Base-by-base conservation (phyloP, 1,284 basidiomycete genomes). In the Moesziomyces globuligerus region DNA sequence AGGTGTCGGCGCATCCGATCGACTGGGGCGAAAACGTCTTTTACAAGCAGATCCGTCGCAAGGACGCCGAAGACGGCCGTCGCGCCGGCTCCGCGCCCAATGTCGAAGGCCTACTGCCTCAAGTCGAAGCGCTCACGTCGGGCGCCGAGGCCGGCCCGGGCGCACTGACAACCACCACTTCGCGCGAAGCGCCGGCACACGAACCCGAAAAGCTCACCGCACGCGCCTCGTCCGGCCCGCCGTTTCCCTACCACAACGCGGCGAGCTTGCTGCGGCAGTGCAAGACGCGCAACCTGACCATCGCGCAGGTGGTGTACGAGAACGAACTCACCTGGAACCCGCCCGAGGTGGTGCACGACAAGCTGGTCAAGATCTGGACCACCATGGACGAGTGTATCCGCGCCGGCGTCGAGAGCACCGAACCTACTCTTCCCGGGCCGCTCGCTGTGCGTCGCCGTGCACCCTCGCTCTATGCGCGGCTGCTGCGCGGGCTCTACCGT, bases 301-400 rank as follows among this genome's bases (percentile, higher is more conserved):
- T 79, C 21, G 80, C 80, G 0, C 80, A 81, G 48, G 91, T 96
- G 43, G 93, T 98, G 3, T 93, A 93, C 83, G 92, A 97, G 83
- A 98, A 98, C 77, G 94, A 97, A 83, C 87, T 90, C 65, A 75
- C 72, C 2, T 75, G 76, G 74, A 67, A 75, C 32, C 68, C 56
- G 17, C 49, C 74, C 13, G 77, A 77, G 42, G 69, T 80, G 39
- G 75, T 82, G 9, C 57, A 72, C 26, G 66, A 51, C 3, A 76
- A 79, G 48, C 51, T 78, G 11, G 53, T 60, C 60, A 65, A 62
- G 53, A 93, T 97, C 51, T 97, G 94, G 93, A 81, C 85, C 46
- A 91, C 93, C 3, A 97, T 97, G 94, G 94, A 97, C 81, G 88
- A 90, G 56, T 95, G 93, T 80, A 97, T 97, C 68, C 90, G 90